These are phyloP conservation scores for Cadophora luteo-olivacea DNA, from an alignment of 2,329 filamentous ascomycete genomes.

Conservation along the genomic window DNA sequence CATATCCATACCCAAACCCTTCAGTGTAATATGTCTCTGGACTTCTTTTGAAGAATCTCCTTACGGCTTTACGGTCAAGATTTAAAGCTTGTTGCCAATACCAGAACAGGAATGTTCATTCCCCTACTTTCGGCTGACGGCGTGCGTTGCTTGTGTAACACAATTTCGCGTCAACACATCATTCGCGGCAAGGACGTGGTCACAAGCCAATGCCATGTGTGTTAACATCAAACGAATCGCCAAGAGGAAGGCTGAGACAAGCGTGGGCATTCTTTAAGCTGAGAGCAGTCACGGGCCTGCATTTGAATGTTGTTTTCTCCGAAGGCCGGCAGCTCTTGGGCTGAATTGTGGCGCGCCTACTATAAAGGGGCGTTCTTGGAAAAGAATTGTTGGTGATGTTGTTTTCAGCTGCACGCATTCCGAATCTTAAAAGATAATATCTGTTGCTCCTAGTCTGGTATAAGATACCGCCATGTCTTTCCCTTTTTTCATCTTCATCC, in stretches of 20 bases:
- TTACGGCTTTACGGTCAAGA: too few species aligned
- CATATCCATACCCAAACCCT: too few species aligned
- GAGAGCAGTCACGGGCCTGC: not conserved
- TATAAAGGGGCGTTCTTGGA: not conserved
- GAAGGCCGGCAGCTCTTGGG: not conserved
- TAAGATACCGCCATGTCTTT: conserved; percentile 1
- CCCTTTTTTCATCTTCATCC: not conserved
- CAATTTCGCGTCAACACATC: not conserved
- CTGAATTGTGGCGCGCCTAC: conserved; percentile 5
- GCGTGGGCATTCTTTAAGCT: not conserved
- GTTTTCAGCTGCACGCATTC: not conserved
- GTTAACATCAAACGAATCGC: not conserved
- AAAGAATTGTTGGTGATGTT: not conserved
- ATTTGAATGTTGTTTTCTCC: not conserved
- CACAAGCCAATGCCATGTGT: conserved; percentile 5
- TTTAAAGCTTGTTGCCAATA: too few species aligned
- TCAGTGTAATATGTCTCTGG: too few species aligned
- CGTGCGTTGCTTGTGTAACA: not conserved
- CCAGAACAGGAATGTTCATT: too few species aligned
- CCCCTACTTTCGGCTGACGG: not conserved
- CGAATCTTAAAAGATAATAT: not conserved
- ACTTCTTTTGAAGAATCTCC: not conserved
- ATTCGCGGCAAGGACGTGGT: not conserved
- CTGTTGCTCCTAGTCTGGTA: not conserved
- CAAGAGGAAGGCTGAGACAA: conserved; percentile 12